phyloP scores from a whole-genome alignment of 2,329 filamentous ascomycete genomes.

The Dactylellina sp. region DNA sequence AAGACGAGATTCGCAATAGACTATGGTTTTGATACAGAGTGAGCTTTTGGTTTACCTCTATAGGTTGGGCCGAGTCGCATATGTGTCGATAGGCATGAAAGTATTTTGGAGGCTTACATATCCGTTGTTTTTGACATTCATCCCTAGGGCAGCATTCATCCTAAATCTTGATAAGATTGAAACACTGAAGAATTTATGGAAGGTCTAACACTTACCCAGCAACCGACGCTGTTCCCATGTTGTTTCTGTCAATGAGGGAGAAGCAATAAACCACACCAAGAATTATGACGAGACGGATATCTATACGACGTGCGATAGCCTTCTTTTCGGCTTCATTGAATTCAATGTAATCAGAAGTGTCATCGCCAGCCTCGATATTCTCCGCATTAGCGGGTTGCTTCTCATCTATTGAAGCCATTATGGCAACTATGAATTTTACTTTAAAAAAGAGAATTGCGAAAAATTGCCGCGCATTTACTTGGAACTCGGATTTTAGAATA shows the following conservation, averaged over 20 bases:
- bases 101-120: slow-evolving; percentile 22
- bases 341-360: slow-evolving; percentile 33
- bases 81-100: not conserved
- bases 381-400: slow-evolving; percentile 31
- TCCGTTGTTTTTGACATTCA: slow-evolving; percentile 44
- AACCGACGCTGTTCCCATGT: slow-evolving; percentile 77
- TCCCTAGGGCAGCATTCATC: slow-evolving; percentile 28
- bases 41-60: too few species aligned
- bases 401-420: slow-evolving; percentile 38
- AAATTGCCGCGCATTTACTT: too few species aligned
- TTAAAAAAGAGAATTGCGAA: too few species aligned
- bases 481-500: too few species aligned
- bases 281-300: slow-evolving; percentile 73
- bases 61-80: too few species aligned
- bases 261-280: slow-evolving; percentile 79
- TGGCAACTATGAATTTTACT: not conserved
- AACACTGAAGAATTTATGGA: too few species aligned
- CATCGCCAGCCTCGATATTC: slow-evolving; percentile 32
- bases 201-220: slow-evolving; percentile 68
- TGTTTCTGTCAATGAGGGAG: slow-evolving; percentile 82
- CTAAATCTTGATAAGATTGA: not conserved
- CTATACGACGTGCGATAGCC: slow-evolving; percentile 76
- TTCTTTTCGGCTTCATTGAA: slow-evolving; percentile 69
- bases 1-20: slow-evolving; percentile 44
- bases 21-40: slow-evolving; percentile 2